Evolutionary conservation across 1,284 basidiomycete genomes (phyloP).

Genomic region (Dichomitus squalens): DNA sequence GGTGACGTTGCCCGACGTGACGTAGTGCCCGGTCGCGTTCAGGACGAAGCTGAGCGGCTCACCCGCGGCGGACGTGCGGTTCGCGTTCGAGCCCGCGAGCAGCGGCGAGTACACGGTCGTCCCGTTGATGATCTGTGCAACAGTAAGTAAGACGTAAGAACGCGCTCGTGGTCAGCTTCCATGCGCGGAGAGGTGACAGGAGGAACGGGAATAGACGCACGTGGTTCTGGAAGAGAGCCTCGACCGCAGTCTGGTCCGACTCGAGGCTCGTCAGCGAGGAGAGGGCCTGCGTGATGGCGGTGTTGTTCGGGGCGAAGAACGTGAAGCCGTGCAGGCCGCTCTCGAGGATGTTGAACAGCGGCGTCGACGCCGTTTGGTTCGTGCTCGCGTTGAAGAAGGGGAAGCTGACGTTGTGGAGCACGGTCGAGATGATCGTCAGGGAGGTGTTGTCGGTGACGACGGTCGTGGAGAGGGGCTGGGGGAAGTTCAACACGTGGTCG

Average conservation of each 20-base stretch:
- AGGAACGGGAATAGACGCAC: slow-evolving; percentile 38
- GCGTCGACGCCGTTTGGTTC: slow-evolving; percentile 32
- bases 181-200: slow-evolving; percentile 1
- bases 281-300: slow-evolving; percentile 45
- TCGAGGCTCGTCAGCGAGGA: slow-evolving; percentile 39
- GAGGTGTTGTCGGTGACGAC: slow-evolving; percentile 42
- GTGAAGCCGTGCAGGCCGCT: slow-evolving; percentile 57
- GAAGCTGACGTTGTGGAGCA: slow-evolving; percentile 29
- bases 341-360: slow-evolving; percentile 44
- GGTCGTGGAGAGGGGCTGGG: slow-evolving; percentile 49
- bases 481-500: slow-evolving; percentile 54
- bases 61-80: slow-evolving; percentile 62
- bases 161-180: background rate
- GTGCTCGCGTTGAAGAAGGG: slow-evolving; percentile 31
- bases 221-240: slow-evolving; percentile 61
- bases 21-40: slow-evolving; percentile 66
- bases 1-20: slow-evolving; percentile 54
- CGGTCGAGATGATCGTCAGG: slow-evolving; percentile 40
- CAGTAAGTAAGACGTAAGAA: background rate
- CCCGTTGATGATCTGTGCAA: slow-evolving; percentile 75
- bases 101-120: slow-evolving; percentile 66
- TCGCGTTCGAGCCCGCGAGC: slow-evolving; percentile 35
- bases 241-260: slow-evolving; percentile 49
- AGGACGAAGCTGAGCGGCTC: slow-evolving; percentile 52
- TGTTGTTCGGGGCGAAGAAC: slow-evolving; percentile 67